Evolutionary conservation across 805 yeast species (phyloP).

Genomic region (Metschnikowia matae): DNA sequence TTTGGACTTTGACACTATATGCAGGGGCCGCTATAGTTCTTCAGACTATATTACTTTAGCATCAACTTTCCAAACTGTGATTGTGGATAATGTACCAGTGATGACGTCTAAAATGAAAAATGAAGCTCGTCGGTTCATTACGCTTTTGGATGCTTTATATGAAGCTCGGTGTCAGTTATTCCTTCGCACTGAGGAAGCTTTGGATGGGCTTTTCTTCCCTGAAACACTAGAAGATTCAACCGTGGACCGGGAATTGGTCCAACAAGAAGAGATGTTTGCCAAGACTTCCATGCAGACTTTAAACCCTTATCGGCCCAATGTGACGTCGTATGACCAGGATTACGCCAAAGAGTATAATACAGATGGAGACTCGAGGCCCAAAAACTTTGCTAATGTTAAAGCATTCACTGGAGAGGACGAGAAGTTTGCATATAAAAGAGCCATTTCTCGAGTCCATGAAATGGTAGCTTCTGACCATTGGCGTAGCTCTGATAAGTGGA

Average conservation of each 20-base stretch:
- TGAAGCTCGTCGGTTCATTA: constrained; percentile 66
- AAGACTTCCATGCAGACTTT: constrained; percentile 55
- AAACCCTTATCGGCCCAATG: constrained; percentile 68
- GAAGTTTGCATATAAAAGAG: constrained; percentile 66
- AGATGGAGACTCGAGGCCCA: background rate
- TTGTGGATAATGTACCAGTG: constrained; percentile 59
- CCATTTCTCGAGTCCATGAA: constrained; percentile 60
- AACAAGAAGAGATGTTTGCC: constrained; percentile 68
- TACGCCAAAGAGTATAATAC: constrained; percentile 22
- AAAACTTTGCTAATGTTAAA: constrained; percentile 42
- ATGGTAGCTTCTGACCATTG: constrained; percentile 53
- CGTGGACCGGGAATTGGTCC: constrained; percentile 42
- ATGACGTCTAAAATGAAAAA: constrained; percentile 54
- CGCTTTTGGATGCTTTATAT: constrained; percentile 63
- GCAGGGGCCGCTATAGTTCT: constrained; percentile 55
- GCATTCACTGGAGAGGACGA: constrained; percentile 78
- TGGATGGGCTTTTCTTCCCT: constrained; percentile 62
- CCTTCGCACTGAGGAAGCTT: constrained; percentile 45
- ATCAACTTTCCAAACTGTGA: constrained; percentile 51
- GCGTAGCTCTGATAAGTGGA: constrained; percentile 49
- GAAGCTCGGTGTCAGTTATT: constrained; percentile 62
- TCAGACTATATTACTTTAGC: constrained; percentile 70
- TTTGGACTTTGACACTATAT: constrained; percentile 51
- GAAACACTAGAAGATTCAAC: constrained; percentile 26
- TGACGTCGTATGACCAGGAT: constrained; percentile 56